Evolutionary conservation across 2,329 filamentous ascomycete species (phyloP).

Genomic region (Fusarium napiforme): DNA sequence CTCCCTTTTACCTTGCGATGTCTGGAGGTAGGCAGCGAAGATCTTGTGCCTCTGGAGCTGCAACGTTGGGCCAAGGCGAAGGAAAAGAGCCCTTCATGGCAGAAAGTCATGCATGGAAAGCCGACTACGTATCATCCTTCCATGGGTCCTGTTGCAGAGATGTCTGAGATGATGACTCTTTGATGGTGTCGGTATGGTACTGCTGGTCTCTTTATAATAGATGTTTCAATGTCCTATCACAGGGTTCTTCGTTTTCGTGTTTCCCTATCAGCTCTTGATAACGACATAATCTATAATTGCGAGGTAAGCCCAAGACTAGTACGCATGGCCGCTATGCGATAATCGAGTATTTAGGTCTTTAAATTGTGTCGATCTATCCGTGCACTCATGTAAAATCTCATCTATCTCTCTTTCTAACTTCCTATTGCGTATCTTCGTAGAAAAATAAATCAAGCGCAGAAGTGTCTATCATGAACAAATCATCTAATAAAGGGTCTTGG

Average conservation of each 20-base stretch:
- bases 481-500: background rate
- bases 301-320: background rate
- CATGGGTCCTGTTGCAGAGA: slow-evolving; percentile 23
- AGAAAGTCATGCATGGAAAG: slow-evolving; percentile 21
- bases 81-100: slow-evolving; percentile 10
- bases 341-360: background rate
- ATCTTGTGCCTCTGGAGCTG: slow-evolving; percentile 21
- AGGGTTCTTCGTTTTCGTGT: background rate
- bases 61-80: slow-evolving; percentile 13
- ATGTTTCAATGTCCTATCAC: background rate
- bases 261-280: background rate
- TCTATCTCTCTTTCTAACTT: background rate
- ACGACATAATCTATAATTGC: background rate
- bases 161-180: slow-evolving; percentile 26
- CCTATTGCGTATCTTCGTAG: background rate
- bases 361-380: background rate
- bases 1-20: slow-evolving; percentile 21
- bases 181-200: background rate
- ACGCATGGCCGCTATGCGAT: background rate
- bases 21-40: slow-evolving; percentile 10
- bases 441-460: background rate
- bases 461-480: background rate
- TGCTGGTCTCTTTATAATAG: background rate
- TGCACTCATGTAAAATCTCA: background rate
- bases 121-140: slow-evolving; percentile 22